phyloP scores from a whole-genome alignment of 441 rosid genomes.

The Gossypium trilobum region DNA sequence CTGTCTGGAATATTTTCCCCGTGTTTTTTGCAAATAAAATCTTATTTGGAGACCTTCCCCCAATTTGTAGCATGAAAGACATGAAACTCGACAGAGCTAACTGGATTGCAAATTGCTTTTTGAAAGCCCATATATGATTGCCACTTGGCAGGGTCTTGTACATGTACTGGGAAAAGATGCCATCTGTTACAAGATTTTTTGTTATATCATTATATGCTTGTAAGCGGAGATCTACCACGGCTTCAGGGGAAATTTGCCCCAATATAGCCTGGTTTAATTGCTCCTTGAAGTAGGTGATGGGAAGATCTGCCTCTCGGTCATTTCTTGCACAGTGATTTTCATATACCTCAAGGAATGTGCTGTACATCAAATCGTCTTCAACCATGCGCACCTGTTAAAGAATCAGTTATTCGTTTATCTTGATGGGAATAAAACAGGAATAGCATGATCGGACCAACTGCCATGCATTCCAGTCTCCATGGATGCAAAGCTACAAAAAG shows the following conservation, averaged over 20 bases:
- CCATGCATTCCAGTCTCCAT: background rate
- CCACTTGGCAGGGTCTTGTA: constrained; percentile 74
- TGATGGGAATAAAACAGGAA: background rate
- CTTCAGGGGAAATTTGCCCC: constrained; percentile 78
- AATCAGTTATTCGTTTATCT: background rate
- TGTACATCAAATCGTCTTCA: constrained; percentile 94
- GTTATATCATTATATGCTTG: constrained; percentile 81
- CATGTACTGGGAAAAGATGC: constrained; percentile 90
- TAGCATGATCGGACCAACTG: background rate
- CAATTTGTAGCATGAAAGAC: constrained; percentile 90
- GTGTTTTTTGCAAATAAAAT: constrained; percentile 90
- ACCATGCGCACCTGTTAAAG: constrained; percentile 85
- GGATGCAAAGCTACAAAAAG: background rate
- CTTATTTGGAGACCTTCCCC: constrained; percentile 98
- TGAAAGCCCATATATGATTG: constrained; percentile 92
- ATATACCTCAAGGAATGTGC: constrained; percentile 93
- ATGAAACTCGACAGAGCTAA: constrained; percentile 92
- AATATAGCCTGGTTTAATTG: constrained; percentile 84
- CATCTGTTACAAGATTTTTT: constrained; percentile 54
- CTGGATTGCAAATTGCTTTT: constrained; percentile 90
- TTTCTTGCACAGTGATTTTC: constrained; percentile 93
- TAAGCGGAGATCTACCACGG: constrained; percentile 84
- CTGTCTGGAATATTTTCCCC: constrained; percentile 86
- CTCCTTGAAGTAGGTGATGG: constrained; percentile 86
- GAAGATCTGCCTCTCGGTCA: constrained; percentile 80